These are phyloP conservation scores for Endotrypanum monterogeii DNA, from an alignment of 208 protist genomes.

Conservation along the genomic window DNA sequence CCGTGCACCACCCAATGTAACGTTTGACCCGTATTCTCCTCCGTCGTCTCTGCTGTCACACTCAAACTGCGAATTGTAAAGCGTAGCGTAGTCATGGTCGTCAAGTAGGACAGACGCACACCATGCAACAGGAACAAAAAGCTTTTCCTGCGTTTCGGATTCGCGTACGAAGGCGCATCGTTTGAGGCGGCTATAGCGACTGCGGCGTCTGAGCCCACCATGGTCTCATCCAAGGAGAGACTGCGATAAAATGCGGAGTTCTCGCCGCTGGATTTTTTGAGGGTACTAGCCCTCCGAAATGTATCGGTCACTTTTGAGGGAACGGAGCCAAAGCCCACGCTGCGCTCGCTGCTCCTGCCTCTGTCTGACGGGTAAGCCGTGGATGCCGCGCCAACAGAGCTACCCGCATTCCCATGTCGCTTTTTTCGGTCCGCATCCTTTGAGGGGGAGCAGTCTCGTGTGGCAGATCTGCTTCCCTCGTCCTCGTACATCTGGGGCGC, in stretches of 20 bases:
- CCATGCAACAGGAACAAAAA: slow-evolving; percentile 78
- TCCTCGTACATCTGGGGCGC: slow-evolving; percentile 23
- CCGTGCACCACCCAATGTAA: slow-evolving; percentile 70
- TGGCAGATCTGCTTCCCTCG: background rate
- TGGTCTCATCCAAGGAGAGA: background rate
- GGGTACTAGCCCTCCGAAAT: background rate
- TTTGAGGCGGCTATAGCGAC: background rate
- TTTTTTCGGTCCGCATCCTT: background rate
- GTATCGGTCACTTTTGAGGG: background rate
- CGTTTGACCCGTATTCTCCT: slow-evolving; percentile 29
- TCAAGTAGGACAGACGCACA: slow-evolving; percentile 74
- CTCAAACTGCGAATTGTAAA: slow-evolving; percentile 62
- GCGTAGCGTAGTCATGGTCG: slow-evolving; percentile 80
- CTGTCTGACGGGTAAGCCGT: background rate
- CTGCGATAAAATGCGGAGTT: too few relatives aligned
- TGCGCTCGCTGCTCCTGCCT: slow-evolving; percentile 1
- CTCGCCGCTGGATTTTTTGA: background rate
- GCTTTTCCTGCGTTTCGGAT: slow-evolving; percentile 22
- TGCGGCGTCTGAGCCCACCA: background rate
- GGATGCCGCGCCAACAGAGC: background rate
- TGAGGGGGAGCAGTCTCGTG: background rate
- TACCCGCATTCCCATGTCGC: slow-evolving; percentile 5
- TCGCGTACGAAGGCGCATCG: background rate
- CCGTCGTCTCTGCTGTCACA: slow-evolving; percentile 49
- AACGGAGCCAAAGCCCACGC: background rate